Percentiles rank a stretch among this genome's conserved stretches.
phyloP scores from a whole-genome alignment of 2,329 filamentous ascomycete genomes.

The Penicillium sp. region DNA sequence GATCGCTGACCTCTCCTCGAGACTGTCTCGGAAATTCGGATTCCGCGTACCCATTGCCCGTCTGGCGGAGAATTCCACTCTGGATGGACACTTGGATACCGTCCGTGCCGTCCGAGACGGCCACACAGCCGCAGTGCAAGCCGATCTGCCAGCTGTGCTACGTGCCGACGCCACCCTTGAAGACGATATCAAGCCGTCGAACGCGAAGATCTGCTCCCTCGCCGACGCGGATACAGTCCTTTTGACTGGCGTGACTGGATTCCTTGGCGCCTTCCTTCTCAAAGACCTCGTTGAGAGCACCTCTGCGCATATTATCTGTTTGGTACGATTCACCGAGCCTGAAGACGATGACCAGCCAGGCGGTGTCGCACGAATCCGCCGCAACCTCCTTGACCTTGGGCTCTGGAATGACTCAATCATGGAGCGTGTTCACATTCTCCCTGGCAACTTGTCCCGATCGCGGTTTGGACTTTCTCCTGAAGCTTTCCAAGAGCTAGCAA shows the following conservation, averaged over 20 bases:
- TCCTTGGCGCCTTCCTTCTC: conserved; percentile 75
- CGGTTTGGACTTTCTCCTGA: conserved; percentile 70
- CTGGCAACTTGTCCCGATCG: conserved; percentile 72
- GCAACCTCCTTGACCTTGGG: conserved; percentile 77
- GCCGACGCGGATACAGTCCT: conserved; percentile 71
- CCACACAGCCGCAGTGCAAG: conserved; percentile 74
- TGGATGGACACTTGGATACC: conserved; percentile 73
- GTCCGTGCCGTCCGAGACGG: conserved; percentile 74
- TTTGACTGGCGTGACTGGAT: conserved; percentile 76
- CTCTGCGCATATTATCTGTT: conserved; percentile 70
- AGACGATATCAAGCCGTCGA: conserved; percentile 66
- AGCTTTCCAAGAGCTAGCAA: conserved; percentile 67
- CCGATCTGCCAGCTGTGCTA: conserved; percentile 72
- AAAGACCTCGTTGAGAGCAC: conserved; percentile 71
- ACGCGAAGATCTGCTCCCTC: conserved; percentile 61
- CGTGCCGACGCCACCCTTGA: conserved; percentile 70
- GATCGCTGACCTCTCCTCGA: conserved; percentile 76
- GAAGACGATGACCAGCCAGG: conserved; percentile 66
- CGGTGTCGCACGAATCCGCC: conserved; percentile 73
- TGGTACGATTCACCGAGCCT: conserved; percentile 74
- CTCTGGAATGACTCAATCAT: conserved; percentile 78
- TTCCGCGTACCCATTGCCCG: conserved; percentile 74
- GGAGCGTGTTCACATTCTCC: conserved; percentile 76
- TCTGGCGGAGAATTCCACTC: conserved; percentile 72
- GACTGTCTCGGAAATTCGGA: conserved; percentile 71